These are phyloP conservation scores for Hordeum vulgare DNA, from an alignment of 176 grass and related monocot species.

Conservation along the genomic window DNA sequence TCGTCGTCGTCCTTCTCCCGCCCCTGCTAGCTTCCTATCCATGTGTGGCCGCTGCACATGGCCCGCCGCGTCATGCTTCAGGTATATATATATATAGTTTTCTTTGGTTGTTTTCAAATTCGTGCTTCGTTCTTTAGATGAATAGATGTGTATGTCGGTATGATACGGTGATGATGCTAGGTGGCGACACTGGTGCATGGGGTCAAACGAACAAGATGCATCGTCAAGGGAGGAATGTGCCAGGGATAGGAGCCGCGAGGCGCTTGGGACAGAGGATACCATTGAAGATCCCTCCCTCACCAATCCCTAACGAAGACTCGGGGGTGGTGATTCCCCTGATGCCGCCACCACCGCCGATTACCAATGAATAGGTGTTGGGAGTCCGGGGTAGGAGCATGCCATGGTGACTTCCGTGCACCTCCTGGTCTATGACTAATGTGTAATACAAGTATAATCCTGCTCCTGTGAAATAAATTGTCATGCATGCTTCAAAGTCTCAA, in stretches of 20 bases:
- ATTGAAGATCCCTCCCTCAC: background rate
- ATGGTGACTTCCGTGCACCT: background rate
- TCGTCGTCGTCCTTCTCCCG: background rate
- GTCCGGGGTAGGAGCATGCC: background rate
- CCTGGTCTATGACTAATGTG: background rate
- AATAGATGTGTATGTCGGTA: background rate
- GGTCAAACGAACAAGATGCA: too few relatives aligned
- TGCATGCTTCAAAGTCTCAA: background rate
- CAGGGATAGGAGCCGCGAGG: background rate
- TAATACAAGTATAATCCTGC: background rate
- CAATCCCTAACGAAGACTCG: background rate
- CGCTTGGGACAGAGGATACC: background rate
- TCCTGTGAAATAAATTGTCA: background rate
- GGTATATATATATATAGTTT: background rate
- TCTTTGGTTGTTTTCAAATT: too few relatives aligned
- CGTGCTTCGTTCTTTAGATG: background rate
- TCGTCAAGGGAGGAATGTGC: background rate
- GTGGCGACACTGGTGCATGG: background rate
- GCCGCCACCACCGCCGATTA: background rate
- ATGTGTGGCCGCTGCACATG: background rate
- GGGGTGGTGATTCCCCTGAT: background rate
- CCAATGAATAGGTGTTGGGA: background rate
- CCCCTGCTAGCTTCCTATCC: too few relatives aligned
- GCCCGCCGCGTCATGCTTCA: background rate
- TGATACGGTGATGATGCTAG: background rate